Conservation (phyloP, 257 asterid genomes). For the Gentiana macrophylla region DNA sequence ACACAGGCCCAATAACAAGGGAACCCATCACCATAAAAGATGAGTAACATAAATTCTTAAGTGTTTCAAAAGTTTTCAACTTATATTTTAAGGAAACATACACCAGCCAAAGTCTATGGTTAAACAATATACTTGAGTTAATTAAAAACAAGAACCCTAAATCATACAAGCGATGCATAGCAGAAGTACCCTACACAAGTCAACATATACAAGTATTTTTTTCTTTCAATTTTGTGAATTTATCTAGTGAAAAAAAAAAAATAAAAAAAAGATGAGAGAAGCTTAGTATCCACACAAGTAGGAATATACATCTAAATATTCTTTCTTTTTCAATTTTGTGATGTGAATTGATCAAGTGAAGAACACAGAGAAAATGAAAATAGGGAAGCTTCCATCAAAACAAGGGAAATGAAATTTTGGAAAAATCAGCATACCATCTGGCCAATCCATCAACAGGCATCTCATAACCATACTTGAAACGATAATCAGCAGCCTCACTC, state of each 20-base stretch:
- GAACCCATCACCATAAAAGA: constrained; percentile 14
- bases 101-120: background rate
- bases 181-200: background rate
- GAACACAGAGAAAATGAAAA: background rate
- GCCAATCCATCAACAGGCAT: constrained; percentile 92
- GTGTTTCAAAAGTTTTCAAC: constrained; percentile 20
- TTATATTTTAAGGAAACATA: background rate
- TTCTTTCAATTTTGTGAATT: no score
- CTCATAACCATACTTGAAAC: constrained; percentile 83
- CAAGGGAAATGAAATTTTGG: background rate
- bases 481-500: constrained; percentile 94
- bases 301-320: background rate
- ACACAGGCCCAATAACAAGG: background rate
- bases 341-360: no score
- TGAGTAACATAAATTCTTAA: background rate
- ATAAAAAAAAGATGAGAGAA: background rate
- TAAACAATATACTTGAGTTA: background rate
- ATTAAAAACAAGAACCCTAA: no score
- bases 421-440: constrained; percentile 46
- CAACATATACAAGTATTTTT: background rate
- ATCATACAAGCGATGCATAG: background rate
- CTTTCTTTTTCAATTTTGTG: background rate
- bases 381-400: constrained; percentile 32
- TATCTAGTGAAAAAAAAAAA: no score
- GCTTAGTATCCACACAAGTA: background rate